phyloP scores from a whole-genome alignment of 352 stramenopile species.

The Thraustochytrium striatum region DNA sequence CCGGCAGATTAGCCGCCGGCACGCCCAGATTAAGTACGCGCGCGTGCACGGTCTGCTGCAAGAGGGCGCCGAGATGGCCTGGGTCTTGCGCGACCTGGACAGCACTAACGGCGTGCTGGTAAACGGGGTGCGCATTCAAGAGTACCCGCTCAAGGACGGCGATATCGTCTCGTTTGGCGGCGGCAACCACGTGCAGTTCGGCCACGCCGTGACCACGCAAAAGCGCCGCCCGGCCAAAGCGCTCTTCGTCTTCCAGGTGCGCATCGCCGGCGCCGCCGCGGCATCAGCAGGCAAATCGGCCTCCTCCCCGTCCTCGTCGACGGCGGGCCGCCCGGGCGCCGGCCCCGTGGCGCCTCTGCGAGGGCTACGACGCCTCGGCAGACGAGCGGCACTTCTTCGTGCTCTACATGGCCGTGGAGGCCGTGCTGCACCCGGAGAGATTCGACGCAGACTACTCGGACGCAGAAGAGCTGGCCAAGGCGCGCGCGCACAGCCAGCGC shows the following conservation, averaged over 20 bases:
- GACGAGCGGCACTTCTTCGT: conserved; percentile 27
- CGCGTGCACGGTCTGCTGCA: conserved; percentile 19
- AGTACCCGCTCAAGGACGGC: conserved; percentile 39
- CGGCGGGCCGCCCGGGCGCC: background rate
- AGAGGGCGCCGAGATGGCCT: conserved; percentile 24
- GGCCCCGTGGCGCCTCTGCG: background rate
- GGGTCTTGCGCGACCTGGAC: conserved; percentile 43
- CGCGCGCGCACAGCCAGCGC: background rate
- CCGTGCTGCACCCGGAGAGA: conserved; percentile 11
- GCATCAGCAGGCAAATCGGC: background rate
- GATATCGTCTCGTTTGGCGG: conserved; percentile 47
- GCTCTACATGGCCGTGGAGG: conserved; percentile 15
- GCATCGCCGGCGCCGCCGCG: background rate
- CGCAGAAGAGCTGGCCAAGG: background rate
- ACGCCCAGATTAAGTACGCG: conserved; percentile 42
- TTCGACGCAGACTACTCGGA: background rate
- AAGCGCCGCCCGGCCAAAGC: conserved; percentile 34
- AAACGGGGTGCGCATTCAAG: conserved; percentile 31
- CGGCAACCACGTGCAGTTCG: conserved; percentile 24
- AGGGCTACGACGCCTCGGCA: background rate
- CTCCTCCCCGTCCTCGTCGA: background rate
- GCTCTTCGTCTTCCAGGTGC: conserved; percentile 41
- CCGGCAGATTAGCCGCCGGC: conserved; percentile 32
- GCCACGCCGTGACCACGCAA: conserved; percentile 30
- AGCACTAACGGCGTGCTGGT: conserved; percentile 44